phyloP scores from a whole-genome alignment of 2,329 filamentous ascomycete species.

The Trichophyton equinum region DNA sequence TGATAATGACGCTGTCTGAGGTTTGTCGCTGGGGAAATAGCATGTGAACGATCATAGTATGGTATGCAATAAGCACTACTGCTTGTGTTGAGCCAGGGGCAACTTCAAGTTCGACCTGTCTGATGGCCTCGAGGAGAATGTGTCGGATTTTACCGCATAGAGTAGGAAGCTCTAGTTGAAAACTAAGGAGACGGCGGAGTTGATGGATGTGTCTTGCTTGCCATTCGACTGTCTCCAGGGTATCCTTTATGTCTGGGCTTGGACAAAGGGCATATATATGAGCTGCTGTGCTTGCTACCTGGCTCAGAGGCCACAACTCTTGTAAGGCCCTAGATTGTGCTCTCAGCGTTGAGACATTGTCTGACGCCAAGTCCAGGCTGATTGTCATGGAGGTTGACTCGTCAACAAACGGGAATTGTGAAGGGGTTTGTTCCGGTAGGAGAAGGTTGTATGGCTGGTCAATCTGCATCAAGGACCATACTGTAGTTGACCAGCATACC shows the following conservation, averaged over 20 bases:
- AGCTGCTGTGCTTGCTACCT: conserved; percentile 8
- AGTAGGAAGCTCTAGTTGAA: conserved; percentile 7
- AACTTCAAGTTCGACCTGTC: conserved; percentile 8
- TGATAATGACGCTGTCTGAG: conserved; percentile 1
- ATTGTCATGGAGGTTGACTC: conserved; percentile 8
- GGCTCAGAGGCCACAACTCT: conserved; percentile 8
- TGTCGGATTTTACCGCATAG: conserved; percentile 8
- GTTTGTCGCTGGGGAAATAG: conserved; percentile 8
- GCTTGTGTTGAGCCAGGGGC: conserved; percentile 4
- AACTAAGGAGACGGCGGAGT: conserved; percentile 7
- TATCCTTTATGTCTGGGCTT: conserved; percentile 6
- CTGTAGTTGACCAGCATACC: conserved; percentile 9
- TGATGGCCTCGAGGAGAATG: conserved; percentile 6
- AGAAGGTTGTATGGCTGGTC: conserved; percentile 8
- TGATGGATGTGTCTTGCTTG: conserved; percentile 9
- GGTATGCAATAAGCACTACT: conserved; percentile 7
- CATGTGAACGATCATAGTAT: conserved; percentile 10
- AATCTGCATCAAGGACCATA: conserved; percentile 10
- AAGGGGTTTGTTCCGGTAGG: conserved; percentile 7
- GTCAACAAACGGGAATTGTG: conserved; percentile 9
- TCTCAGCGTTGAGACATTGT: conserved; percentile 9
- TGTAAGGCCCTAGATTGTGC: conserved; percentile 7
- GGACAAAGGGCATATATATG: conserved; percentile 9
- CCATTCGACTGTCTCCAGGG: conserved; percentile 6
- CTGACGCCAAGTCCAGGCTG: conserved; percentile 7